Evolutionary conservation across 2,329 filamentous ascomycete species (phyloP).

Genomic region (Cercospora sp.): DNA sequence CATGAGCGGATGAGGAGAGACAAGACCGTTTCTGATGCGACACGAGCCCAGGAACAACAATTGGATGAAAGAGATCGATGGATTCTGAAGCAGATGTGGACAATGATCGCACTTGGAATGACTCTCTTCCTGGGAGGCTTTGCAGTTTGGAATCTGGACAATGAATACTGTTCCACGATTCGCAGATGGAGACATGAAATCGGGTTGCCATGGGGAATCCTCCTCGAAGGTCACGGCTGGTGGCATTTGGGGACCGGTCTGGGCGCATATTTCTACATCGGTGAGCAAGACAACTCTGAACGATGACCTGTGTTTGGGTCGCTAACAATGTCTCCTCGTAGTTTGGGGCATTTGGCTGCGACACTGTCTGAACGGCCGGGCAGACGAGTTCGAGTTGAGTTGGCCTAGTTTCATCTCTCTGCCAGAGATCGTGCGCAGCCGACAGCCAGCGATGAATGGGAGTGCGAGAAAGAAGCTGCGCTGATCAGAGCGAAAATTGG

Average conservation of each 20-base stretch:
- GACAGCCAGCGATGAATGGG: slow-evolving; percentile 20
- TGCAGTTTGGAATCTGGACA: slow-evolving; percentile 76
- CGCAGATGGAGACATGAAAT: slow-evolving; percentile 65
- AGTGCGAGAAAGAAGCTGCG: slow-evolving; percentile 21
- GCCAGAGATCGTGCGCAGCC: slow-evolving; percentile 51
- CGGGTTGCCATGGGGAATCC: slow-evolving; percentile 75
- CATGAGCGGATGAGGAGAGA: slow-evolving; percentile 35
- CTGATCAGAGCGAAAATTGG: slow-evolving; percentile 4
- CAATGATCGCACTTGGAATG: slow-evolving; percentile 68
- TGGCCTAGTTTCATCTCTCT: slow-evolving; percentile 66
- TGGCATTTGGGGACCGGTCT: slow-evolving; percentile 80
- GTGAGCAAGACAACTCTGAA: slow-evolving; percentile 2
- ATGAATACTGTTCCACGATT: slow-evolving; percentile 68
- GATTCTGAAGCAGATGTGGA: slow-evolving; percentile 71
- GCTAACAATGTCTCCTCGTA: slow-evolving; percentile 11
- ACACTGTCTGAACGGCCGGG: slow-evolving; percentile 70
- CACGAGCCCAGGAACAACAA: slow-evolving; percentile 43
- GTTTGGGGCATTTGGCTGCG: slow-evolving; percentile 80
- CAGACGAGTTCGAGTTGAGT: slow-evolving; percentile 67
- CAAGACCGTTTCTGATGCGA: slow-evolving; percentile 29
- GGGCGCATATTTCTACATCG: slow-evolving; percentile 83
- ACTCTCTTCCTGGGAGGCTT: slow-evolving; percentile 73
- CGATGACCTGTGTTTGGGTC: background rate
- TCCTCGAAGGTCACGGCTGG: slow-evolving; percentile 73
- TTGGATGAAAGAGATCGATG: slow-evolving; percentile 58